Evolutionary conservation across 73 alveolate genomes (phyloP).

Genomic region (Urostyla sp.): DNA sequence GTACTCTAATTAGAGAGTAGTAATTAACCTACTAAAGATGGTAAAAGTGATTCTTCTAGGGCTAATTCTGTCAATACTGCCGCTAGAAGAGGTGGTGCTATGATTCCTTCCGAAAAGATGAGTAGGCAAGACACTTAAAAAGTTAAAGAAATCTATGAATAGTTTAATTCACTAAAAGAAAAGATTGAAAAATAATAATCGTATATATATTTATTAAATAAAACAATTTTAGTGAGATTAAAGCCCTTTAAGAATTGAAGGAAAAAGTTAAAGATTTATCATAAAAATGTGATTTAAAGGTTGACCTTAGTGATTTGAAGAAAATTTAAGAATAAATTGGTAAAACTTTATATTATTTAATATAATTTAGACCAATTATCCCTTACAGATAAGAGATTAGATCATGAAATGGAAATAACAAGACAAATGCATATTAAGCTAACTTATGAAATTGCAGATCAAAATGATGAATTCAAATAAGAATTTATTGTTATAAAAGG

Average conservation of each 20-base stretch:
- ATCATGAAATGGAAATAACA: constrained; percentile 4
- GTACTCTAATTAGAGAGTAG: background rate
- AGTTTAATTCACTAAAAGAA: constrained; percentile 4
- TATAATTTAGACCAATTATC: background rate
- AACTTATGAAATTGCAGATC: constrained; percentile 1
- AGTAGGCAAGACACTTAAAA: background rate
- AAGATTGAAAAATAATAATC: background rate
- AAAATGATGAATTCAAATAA: constrained; percentile 2
- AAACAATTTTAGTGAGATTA: constrained; percentile 18
- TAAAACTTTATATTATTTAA: background rate
- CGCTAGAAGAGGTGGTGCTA: background rate
- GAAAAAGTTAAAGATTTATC: constrained; percentile 36
- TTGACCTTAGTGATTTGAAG: constrained; percentile 44
- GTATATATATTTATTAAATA: background rate
- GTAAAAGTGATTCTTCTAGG: background rate
- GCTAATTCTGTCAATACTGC: background rate
- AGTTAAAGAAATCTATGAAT: background rate
- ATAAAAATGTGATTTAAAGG: constrained; percentile 31
- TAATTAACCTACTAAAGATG: background rate
- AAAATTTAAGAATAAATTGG: constrained; percentile 44
- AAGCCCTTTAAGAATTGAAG: background rate
- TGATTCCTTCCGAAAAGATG: background rate
- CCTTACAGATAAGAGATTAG: background rate
- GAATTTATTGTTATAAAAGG: constrained; percentile 1
- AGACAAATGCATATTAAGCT: background rate